Evolutionary conservation across 805 yeast genomes (phyloP), one percentile per base, ranked within the genome.

Genomic region (Wickerhamia fluorescens): DNA sequence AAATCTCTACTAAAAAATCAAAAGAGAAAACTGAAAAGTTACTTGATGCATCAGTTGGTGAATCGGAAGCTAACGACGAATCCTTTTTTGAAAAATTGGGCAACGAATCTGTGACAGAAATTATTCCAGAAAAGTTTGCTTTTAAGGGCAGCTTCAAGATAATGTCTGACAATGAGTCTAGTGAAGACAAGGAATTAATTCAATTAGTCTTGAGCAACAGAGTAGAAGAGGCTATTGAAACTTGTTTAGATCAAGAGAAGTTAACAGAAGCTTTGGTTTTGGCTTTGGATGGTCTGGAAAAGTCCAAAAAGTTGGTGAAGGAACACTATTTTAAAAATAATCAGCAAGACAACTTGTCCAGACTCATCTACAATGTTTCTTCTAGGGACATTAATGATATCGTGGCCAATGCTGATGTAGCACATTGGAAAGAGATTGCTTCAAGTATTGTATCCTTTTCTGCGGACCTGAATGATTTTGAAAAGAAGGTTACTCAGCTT

Each of bases 361-460:
- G 98, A 46, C 64, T 86, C 10, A 62, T 94, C 31, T 78, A 77
- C 56, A 72, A 77, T 28, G 70, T 76, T 9, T 66, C 84, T 1
- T 63, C 71, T 17, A 61, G 62, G 20, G 61, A 73, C 39, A 71
- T 65, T 30, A 57, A 63, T 17, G 97, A 89, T 51, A 51, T 92
- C 37, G 92, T 87, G 17, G 67, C 71, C 25, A 78, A 88, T 48
- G 81, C 83, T 17, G 81, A 83, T 46, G 75, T 88, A 22, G 45
- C 66, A 4, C 77, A 83, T 40, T 92, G 98, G 98, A 80, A 75
- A 43, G 78, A 77, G 24, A 75, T 83, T 41, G 84, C 87, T n/a
- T 63, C 71, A 24, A 70, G 86, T 10, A 71, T 88, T 32, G 52
- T 75, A 30, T 70, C 84, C 3, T 80, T 71, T 44, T 51, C 70